phyloP scores from a whole-genome alignment of 441 rosid species.

The Metrosideros polymorpha region DNA sequence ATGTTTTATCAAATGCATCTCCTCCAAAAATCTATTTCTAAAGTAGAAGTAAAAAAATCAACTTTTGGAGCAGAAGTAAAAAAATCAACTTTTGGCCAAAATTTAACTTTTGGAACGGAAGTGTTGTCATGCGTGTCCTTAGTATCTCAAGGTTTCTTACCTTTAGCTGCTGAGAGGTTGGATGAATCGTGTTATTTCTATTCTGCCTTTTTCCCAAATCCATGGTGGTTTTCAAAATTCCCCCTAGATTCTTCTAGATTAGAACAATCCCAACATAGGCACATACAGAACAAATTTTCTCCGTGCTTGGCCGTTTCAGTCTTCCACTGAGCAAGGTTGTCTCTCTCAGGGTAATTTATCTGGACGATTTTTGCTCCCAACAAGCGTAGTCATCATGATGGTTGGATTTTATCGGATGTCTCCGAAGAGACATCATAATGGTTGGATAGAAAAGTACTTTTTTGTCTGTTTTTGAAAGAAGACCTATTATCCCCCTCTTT shows the following conservation, averaged over 20 bases:
- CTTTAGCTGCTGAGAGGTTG: background rate
- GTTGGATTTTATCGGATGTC: too few species aligned
- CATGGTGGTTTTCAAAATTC: background rate
- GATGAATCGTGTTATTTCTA: background rate
- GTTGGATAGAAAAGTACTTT: background rate
- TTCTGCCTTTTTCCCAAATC: background rate
- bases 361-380: background rate
- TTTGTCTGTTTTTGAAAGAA: background rate
- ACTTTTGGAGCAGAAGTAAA: too few species aligned
- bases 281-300: background rate
- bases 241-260: background rate
- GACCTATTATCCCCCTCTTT: background rate
- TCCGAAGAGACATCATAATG: too few species aligned
- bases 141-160: background rate
- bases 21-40: too few species aligned
- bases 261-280: background rate
- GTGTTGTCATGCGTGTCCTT: too few species aligned
- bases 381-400: background rate
- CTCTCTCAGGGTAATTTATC: background rate
- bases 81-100: too few species aligned
- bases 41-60: too few species aligned
- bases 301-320: background rate
- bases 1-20: too few species aligned
- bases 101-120: too few species aligned
- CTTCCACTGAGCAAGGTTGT: background rate